These are phyloP conservation scores for Chrysoporthe cubensis DNA, from an alignment of 2,329 filamentous ascomycete species.

Conservation along the genomic window DNA sequence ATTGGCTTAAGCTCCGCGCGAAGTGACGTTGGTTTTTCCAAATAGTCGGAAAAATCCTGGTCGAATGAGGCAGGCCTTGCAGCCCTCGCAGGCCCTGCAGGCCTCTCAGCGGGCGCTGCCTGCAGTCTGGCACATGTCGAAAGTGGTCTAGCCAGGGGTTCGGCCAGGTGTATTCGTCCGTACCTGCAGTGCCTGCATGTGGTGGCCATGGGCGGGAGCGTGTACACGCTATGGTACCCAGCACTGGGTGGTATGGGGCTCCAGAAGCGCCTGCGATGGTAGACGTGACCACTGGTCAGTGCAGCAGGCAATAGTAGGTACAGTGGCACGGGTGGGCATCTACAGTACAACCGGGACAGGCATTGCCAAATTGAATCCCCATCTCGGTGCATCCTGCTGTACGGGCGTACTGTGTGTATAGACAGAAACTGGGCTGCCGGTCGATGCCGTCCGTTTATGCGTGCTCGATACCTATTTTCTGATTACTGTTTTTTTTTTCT, in stretches of 20 bases:
- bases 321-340: not conserved
- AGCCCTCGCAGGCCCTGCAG: not conserved
- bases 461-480: not conserved
- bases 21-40: conserved; percentile 2
- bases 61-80: not conserved
- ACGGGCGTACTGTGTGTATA: not conserved
- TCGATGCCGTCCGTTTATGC: not conserved
- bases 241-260: not conserved
- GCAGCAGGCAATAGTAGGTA: not conserved
- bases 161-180: too few relatives aligned
- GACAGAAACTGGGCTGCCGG: not conserved
- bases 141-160: conserved; percentile 7
- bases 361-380: conserved; percentile 14
- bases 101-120: not conserved
- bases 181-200: conserved; percentile 9
- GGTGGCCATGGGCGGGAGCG: not conserved
- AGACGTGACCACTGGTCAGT: conserved; percentile 3
- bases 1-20: not conserved
- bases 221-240: not conserved
- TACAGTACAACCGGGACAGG: conserved; percentile 12
- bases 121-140: conserved; percentile 3
- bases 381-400: conserved; percentile 23
- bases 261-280: too few relatives aligned
- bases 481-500: not conserved
- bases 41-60: not conserved